A percentile compares a stretch with the other conserved stretches of the same genome.
phyloP scores from a whole-genome alignment of 2,329 filamentous ascomycete genomes.

The Dothiorella sarmentorum region DNA sequence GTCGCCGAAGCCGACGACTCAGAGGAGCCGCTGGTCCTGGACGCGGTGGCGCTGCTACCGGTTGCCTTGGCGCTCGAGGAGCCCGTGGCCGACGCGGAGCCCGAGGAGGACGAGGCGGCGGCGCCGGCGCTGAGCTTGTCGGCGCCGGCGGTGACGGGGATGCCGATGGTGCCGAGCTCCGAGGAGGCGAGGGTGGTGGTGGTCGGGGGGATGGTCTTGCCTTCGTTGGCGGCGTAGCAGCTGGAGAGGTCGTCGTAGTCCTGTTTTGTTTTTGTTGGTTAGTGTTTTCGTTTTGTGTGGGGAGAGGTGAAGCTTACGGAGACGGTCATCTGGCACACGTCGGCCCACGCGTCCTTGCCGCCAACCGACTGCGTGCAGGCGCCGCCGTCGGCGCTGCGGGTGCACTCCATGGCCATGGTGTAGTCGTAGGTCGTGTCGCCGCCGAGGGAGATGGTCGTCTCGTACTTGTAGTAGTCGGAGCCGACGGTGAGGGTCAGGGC shows the following conservation, averaged over 20 bases:
- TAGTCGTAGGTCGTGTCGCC: background rate
- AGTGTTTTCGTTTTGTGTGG: too few relatives aligned
- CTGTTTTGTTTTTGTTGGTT: background rate
- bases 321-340: background rate
- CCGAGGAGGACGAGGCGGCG: background rate
- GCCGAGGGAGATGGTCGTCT: background rate
- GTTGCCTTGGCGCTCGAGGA: background rate
- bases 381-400: background rate
- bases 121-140: conserved; percentile 8
- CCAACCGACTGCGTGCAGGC: background rate
- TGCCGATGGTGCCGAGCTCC: background rate
- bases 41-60: background rate
- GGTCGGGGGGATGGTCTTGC: background rate
- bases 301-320: background rate
- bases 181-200: background rate
- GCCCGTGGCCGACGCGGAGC: background rate
- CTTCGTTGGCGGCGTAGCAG: background rate
- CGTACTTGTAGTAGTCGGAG: background rate
- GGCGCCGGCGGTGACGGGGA: conserved; percentile 6
- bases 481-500: conserved; percentile 4
- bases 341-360: background rate
- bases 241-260: background rate
- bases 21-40: too few relatives aligned
- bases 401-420: background rate
- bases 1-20: conserved; percentile 2